These are phyloP conservation scores for Rhododendron vialii DNA, from an alignment of 148 eudicot species.

Conservation along the genomic window DNA sequence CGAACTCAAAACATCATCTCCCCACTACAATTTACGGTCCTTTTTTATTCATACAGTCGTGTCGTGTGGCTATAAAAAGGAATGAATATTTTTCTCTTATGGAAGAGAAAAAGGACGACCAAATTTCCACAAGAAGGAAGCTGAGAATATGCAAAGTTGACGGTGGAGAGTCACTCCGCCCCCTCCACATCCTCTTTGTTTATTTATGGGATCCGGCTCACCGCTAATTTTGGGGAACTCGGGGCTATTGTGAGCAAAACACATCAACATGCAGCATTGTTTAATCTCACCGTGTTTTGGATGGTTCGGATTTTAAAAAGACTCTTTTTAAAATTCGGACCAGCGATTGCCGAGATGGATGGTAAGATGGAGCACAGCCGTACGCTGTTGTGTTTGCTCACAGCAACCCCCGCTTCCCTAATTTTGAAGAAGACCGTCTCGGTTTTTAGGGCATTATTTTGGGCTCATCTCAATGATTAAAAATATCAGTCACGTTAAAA, in stretches of 20 bases:
- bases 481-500: not conserved
- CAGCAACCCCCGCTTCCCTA: too few relatives aligned
- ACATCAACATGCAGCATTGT: too few relatives aligned
- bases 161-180: constrained; percentile 29
- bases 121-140: not conserved
- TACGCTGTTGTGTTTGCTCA: too few relatives aligned
- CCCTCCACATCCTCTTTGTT: constrained; percentile 22
- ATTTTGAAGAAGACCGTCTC: not conserved
- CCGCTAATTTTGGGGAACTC: not conserved
- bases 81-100: not conserved
- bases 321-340: too few relatives aligned
- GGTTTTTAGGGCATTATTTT: not conserved
- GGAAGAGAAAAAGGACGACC: not conserved
- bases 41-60: too few relatives aligned
- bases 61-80: not conserved
- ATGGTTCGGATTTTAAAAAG: too few relatives aligned
- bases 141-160: constrained; percentile 37
- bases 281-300: too few relatives aligned
- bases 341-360: too few relatives aligned
- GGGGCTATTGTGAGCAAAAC: too few relatives aligned
- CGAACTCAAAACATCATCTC: too few relatives aligned
- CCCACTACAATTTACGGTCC: too few relatives aligned
- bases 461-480: not conserved
- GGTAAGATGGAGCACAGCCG: too few relatives aligned
- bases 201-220: not conserved